Conservation (phyloP, 2,329 filamentous ascomycete genomes). For the Pyricularia pennisetigena region DNA sequence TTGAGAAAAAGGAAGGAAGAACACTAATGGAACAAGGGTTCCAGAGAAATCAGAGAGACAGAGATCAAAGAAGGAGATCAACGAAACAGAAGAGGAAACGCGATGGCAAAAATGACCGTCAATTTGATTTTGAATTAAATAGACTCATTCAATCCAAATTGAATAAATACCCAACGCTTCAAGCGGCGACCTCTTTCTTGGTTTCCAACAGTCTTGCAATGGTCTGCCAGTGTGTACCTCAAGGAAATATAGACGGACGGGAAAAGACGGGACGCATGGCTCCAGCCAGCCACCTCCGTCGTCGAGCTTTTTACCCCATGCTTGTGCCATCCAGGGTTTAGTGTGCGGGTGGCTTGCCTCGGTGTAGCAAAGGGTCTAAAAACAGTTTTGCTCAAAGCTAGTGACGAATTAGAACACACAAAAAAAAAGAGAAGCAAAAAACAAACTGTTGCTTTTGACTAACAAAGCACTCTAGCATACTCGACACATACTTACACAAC, state of each 20-base stretch:
- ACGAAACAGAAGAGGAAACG: no score
- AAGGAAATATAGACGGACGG: not conserved
- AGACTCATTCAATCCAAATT: not conserved
- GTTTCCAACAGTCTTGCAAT: not conserved
- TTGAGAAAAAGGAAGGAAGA: not conserved
- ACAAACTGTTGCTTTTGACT: not conserved
- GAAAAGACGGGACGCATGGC: not conserved
- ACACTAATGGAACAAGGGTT: not conserved
- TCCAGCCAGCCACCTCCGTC: not conserved
- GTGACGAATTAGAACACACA: no score
- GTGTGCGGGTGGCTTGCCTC: not conserved
- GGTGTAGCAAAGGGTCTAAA: not conserved
- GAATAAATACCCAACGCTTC: not conserved
- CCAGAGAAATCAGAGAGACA: not conserved
- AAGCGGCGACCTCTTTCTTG: not conserved
- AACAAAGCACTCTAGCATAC: not conserved
- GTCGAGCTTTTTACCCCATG: not conserved
- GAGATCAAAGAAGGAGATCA: not conserved
- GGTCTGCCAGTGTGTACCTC: no score
- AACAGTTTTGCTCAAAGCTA: no score
- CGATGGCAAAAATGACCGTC: no score
- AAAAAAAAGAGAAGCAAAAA: not conserved
- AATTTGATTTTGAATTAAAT: no score
- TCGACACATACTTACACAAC: not conserved
- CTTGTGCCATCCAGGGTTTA: not conserved